Percentiles rank a stretch among this genome's conserved stretches.
phyloP scores from a whole-genome alignment of 306 rosid species.

The Dalbergia oliveri region DNA sequence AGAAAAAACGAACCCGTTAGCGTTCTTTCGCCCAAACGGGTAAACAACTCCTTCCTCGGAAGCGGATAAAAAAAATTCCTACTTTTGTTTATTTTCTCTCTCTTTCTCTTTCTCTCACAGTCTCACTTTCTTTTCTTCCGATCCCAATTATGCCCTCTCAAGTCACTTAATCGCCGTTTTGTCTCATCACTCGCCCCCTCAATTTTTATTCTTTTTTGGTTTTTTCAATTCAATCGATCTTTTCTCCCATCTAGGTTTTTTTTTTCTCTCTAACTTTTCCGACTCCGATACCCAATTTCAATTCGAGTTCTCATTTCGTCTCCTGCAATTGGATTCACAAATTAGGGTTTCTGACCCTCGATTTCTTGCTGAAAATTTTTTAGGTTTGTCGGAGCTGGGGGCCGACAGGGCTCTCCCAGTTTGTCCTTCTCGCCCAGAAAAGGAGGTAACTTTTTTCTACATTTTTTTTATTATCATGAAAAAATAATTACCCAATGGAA shows the following conservation, averaged over 20 bases:
- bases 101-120: background rate
- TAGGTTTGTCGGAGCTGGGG: conserved; percentile 40
- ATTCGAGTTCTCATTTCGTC: conserved; percentile 3
- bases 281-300: background rate
- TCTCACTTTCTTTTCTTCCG: no score
- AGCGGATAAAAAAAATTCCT: conserved; percentile 13
- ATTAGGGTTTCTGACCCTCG: conserved; percentile 45
- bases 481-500: background rate
- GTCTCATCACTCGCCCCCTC: background rate
- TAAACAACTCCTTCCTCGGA: background rate
- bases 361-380: conserved; percentile 36
- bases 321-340: background rate
- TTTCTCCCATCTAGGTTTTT: conserved; percentile 23
- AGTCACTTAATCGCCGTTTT: background rate
- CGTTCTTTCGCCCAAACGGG: background rate
- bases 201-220: no score
- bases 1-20: background rate
- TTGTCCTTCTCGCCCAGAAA: conserved; percentile 40
- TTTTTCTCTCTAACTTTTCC: background rate
- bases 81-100: background rate
- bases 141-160: background rate
- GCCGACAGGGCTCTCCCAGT: conserved; percentile 4
- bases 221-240: background rate
- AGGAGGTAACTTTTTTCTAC: conserved; percentile 39
- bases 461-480: background rate